Conservation (phyloP, 352 stramenopile genomes). For the Thraustotheca clavata region DNA sequence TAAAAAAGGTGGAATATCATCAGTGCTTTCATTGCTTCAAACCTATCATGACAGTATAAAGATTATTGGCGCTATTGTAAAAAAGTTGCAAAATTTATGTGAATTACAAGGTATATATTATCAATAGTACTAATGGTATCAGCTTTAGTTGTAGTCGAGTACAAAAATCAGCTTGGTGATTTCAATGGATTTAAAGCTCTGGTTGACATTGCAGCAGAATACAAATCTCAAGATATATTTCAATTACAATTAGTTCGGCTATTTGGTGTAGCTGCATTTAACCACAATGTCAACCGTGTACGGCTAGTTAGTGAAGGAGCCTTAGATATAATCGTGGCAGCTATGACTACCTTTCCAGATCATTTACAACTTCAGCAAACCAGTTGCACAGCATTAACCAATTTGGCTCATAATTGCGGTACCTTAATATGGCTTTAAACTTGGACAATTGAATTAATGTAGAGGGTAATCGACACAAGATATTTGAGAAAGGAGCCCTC, state of each 20-base stretch:
- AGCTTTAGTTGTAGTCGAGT: constrained; percentile 23
- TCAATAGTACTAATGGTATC: not conserved
- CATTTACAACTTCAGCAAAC: constrained; percentile 64
- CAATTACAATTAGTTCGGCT: constrained; percentile 73
- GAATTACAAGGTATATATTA: not conserved
- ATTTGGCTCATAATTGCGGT: constrained; percentile 80
- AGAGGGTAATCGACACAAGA: constrained; percentile 80
- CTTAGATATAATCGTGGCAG: constrained; percentile 41
- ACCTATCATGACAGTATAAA: not conserved
- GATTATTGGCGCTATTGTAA: not conserved
- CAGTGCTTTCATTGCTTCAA: not conserved
- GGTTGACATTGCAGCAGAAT: constrained; percentile 51
- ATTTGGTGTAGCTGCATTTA: constrained; percentile 68
- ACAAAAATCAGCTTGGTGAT: constrained; percentile 77
- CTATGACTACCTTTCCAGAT: constrained; percentile 49
- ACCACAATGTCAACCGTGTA: constrained; percentile 63
- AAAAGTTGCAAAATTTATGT: constrained; percentile 2
- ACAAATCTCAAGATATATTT: constrained; percentile 37
- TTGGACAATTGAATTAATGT: constrained; percentile 25
- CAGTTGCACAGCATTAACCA: constrained; percentile 69
- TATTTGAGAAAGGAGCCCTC: constrained; percentile 58
- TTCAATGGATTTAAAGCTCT: constrained; percentile 50
- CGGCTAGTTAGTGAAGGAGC: constrained; percentile 59
- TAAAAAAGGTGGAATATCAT: not conserved
- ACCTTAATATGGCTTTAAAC: constrained; percentile 22